Percentiles rank a stretch among this genome's conserved stretches.
Conservation (phyloP, 768 basidiomycete species). For the Leccinum boreale region DNA sequence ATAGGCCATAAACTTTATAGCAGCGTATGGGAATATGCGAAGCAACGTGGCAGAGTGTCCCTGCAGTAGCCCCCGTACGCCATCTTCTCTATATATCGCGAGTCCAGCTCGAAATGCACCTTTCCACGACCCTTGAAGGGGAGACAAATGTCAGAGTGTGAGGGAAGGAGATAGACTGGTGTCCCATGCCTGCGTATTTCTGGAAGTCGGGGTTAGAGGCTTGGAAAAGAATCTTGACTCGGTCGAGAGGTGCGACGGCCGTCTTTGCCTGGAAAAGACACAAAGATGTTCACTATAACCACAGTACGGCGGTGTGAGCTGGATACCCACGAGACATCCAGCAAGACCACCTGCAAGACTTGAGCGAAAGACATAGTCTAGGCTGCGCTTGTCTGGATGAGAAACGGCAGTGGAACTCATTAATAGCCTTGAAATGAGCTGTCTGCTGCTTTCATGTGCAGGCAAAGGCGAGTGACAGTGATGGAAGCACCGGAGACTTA, state of each 20-base stretch:
- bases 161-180: constrained; percentile 24
- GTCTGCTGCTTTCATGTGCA: constrained; percentile 10
- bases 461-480: not conserved
- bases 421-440: constrained; percentile 11
- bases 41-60: constrained; percentile 95
- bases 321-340: constrained; percentile 77
- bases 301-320: constrained; percentile 1
- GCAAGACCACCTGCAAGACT: constrained; percentile 92
- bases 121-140: constrained; percentile 72
- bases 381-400: constrained; percentile 50
- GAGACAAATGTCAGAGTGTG: constrained; percentile 6
- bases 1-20: constrained; percentile 96
- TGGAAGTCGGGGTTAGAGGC: constrained; percentile 93
- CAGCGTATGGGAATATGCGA: constrained; percentile 95
- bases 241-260: constrained; percentile 90
- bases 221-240: constrained; percentile 98
- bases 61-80: constrained; percentile 82
- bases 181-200: constrained; percentile 83
- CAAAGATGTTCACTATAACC: constrained; percentile 8
- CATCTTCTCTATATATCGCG: constrained; percentile 65
- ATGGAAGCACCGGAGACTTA: constrained; percentile 12
- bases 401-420: constrained; percentile 36
- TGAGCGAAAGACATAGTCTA: constrained; percentile 68
- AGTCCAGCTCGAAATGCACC: constrained; percentile 77
- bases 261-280: constrained; percentile 72